phyloP scores from a whole-genome alignment of 108 stramenopile genomes.

The Cylindrotheca closterium region DNA sequence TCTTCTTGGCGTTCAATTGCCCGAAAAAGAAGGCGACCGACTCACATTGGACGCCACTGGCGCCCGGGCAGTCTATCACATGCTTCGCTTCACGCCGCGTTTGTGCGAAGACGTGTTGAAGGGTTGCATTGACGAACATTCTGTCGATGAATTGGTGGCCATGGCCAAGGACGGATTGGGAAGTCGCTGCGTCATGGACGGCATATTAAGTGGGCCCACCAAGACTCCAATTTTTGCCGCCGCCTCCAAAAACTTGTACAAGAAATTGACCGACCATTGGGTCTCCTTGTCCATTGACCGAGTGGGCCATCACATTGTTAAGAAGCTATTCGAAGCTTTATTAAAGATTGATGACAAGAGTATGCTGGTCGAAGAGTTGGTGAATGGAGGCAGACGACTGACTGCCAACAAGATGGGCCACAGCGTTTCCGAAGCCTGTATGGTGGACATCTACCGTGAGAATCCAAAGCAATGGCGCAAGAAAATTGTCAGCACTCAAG shows the following conservation, averaged over 20 bases:
- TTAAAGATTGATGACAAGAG: slow-evolving; percentile 63
- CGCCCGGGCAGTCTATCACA: slow-evolving; percentile 62
- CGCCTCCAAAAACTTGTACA: slow-evolving; percentile 44
- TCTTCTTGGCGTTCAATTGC: slow-evolving; percentile 50
- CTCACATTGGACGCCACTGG: slow-evolving; percentile 63
- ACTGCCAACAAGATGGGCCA: slow-evolving; percentile 77
- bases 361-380: slow-evolving; percentile 59
- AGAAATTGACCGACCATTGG: slow-evolving; percentile 56
- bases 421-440: slow-evolving; percentile 58
- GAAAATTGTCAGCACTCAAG: slow-evolving; percentile 16
- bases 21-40: slow-evolving; percentile 35
- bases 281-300: slow-evolving; percentile 62
- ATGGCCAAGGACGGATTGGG: slow-evolving; percentile 80
- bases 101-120: slow-evolving; percentile 59
- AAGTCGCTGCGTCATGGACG: slow-evolving; percentile 82
- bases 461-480: slow-evolving; percentile 44
- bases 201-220: slow-evolving; percentile 66
- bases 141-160: slow-evolving; percentile 44
- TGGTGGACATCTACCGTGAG: slow-evolving; percentile 59
- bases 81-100: slow-evolving; percentile 73
- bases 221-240: slow-evolving; percentile 29
- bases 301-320: slow-evolving; percentile 80
- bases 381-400: slow-evolving; percentile 61
- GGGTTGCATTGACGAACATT: slow-evolving; percentile 48
- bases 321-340: slow-evolving; percentile 66